Percentiles rank a stretch among this genome's conserved stretches.
phyloP scores from a whole-genome alignment of 1,284 basidiomycete genomes.

The Ganoderma boninense region DNA sequence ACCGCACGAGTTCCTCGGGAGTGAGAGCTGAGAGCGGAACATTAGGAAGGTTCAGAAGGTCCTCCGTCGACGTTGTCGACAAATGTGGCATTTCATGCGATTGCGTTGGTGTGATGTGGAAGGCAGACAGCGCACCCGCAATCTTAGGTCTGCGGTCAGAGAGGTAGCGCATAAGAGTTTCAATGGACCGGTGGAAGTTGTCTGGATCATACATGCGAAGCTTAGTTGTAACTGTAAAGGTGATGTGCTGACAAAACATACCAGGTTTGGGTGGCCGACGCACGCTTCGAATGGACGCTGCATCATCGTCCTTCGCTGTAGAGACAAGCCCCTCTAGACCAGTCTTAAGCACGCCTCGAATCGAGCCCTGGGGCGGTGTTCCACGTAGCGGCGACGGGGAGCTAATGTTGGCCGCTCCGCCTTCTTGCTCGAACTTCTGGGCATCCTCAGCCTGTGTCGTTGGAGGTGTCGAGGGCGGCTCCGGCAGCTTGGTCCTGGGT shows the following conservation, averaged over 20 bases:
- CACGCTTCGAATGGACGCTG: slow-evolving; percentile 56
- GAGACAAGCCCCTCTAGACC: slow-evolving; percentile 62
- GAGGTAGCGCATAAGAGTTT: slow-evolving; percentile 77
- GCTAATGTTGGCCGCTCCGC: slow-evolving; percentile 27
- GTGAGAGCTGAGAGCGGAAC: slow-evolving; percentile 74
- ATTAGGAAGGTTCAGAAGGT: slow-evolving; percentile 80
- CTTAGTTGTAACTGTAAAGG: background rate
- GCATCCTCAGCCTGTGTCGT: slow-evolving; percentile 32
- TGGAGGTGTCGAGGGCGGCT: slow-evolving; percentile 25
- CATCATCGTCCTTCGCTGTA: slow-evolving; percentile 65
- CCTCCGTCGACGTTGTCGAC: slow-evolving; percentile 73
- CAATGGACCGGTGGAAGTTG: slow-evolving; percentile 68
- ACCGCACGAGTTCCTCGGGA: slow-evolving; percentile 83
- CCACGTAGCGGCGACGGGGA: slow-evolving; percentile 39
- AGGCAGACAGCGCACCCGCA: slow-evolving; percentile 72
- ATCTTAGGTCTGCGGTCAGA: slow-evolving; percentile 90
- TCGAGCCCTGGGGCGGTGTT: slow-evolving; percentile 53
- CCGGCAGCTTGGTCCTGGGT: slow-evolving; percentile 54
- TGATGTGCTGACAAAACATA: background rate
- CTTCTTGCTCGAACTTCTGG: slow-evolving; percentile 34
- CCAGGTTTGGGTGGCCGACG: slow-evolving; percentile 38
- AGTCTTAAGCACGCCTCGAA: slow-evolving; percentile 60
- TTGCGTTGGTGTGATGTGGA: slow-evolving; percentile 76
- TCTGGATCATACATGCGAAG: slow-evolving; percentile 47
- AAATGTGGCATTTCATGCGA: slow-evolving; percentile 70